These are phyloP conservation scores for Seiridium cupressi DNA, from an alignment of 2,329 filamentous ascomycete genomes.

Conservation along the genomic window DNA sequence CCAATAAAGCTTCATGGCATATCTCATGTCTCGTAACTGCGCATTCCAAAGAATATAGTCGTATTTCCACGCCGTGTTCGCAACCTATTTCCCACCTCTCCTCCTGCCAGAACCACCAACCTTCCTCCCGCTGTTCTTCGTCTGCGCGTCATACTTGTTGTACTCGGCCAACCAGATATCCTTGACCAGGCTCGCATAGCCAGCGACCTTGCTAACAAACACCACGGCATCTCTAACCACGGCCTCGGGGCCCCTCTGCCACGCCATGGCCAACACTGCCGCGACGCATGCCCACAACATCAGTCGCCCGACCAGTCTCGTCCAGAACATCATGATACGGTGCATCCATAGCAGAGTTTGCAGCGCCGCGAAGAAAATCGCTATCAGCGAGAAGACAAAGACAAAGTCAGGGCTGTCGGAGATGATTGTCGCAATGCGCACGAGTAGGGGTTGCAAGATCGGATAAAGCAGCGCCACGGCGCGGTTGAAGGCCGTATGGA, in stretches of 20 bases:
- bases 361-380: slow-evolving; percentile 57
- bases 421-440: slow-evolving; percentile 33
- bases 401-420: slow-evolving; percentile 41
- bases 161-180: slow-evolving; percentile 59
- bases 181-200: slow-evolving; percentile 46
- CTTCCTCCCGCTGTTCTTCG: slow-evolving; percentile 21
- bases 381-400: slow-evolving; percentile 46
- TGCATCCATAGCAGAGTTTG: slow-evolving; percentile 70
- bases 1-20: neutral
- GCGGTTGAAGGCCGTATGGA: slow-evolving; percentile 24
- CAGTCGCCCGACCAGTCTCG: slow-evolving; percentile 62
- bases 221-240: slow-evolving; percentile 58
- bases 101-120: slow-evolving; percentile 11
- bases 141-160: slow-evolving; percentile 52
- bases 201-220: slow-evolving; percentile 39
- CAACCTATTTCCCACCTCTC: slow-evolving; percentile 9
- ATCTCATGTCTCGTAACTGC: neutral
- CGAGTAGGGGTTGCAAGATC: slow-evolving; percentile 40
- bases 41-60: neutral
- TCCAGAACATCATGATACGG: slow-evolving; percentile 74
- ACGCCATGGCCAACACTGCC: slow-evolving; percentile 54
- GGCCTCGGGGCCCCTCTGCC: slow-evolving; percentile 64
- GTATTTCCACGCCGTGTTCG: neutral
- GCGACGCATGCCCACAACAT: slow-evolving; percentile 63
- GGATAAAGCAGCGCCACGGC: slow-evolving; percentile 32